Conservation (phyloP, 2,329 filamentous ascomycete species). For the Ophiocordyceps camponoti-leonardi region DNA sequence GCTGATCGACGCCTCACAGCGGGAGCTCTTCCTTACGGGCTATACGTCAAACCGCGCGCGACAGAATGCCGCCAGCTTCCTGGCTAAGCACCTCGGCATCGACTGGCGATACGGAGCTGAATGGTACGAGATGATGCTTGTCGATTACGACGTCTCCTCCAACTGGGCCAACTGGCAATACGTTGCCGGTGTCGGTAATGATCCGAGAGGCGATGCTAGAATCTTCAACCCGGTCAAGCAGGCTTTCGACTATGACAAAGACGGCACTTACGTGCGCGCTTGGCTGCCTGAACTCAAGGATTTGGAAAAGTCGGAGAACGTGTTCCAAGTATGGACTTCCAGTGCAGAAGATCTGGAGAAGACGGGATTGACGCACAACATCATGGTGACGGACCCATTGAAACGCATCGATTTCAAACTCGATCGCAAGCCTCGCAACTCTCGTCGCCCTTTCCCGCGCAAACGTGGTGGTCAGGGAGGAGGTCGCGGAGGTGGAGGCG, state of each 20-base stretch:
- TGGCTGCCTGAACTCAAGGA: slow-evolving; percentile 54
- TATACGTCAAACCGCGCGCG: slow-evolving; percentile 63
- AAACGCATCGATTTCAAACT: slow-evolving; percentile 47
- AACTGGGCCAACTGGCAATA: slow-evolving; percentile 84
- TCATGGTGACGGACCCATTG: slow-evolving; percentile 51
- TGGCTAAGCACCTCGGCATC: slow-evolving; percentile 54
- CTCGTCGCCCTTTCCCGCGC: slow-evolving; percentile 9
- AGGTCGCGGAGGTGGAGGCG: slow-evolving; percentile 4
- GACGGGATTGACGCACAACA: slow-evolving; percentile 35
- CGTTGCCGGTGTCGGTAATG: slow-evolving; percentile 62
- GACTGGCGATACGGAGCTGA: slow-evolving; percentile 72
- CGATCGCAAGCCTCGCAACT: slow-evolving; percentile 24
- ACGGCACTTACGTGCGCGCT: slow-evolving; percentile 50
- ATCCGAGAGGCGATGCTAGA: slow-evolving; percentile 53
- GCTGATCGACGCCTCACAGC: slow-evolving; percentile 60
- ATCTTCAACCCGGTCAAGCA: slow-evolving; percentile 75
- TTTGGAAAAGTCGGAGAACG: slow-evolving; percentile 33
- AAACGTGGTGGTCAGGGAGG: slow-evolving; percentile 7
- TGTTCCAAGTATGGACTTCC: slow-evolving; percentile 58
- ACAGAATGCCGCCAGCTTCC: slow-evolving; percentile 61
- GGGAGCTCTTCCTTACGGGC: slow-evolving; percentile 58
- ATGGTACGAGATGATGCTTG: slow-evolving; percentile 61
- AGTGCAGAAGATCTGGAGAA: slow-evolving; percentile 37
- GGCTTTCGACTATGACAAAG: slow-evolving; percentile 56
- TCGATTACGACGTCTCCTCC: slow-evolving; percentile 59